Conservation (phyloP, 2,329 filamentous ascomycete species). For the Thermothelomyces thermophilus region DNA sequence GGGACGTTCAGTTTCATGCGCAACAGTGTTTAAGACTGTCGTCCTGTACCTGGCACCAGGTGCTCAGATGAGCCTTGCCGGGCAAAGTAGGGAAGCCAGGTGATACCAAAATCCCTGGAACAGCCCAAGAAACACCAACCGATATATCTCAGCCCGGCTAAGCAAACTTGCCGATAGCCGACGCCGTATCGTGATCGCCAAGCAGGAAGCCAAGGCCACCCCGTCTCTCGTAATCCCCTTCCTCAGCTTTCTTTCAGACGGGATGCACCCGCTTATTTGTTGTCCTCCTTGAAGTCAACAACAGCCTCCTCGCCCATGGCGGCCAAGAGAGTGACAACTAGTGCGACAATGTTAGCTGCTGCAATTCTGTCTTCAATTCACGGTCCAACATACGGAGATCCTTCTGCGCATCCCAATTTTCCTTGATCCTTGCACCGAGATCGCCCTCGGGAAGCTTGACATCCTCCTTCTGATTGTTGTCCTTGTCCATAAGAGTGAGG, state of each 20-base stretch:
- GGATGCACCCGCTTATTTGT: slow-evolving; percentile 32
- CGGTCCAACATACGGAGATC: slow-evolving; percentile 70
- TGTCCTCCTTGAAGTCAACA: slow-evolving; percentile 92
- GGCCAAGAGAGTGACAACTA: slow-evolving; percentile 86
- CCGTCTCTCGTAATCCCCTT: slow-evolving; percentile 2
- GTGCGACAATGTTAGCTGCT: slow-evolving; percentile 21
- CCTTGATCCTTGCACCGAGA: slow-evolving; percentile 73
- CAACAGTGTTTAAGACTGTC: slow-evolving; percentile 27
- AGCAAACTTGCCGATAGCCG: slow-evolving; percentile 13
- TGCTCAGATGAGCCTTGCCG: slow-evolving; percentile 37
- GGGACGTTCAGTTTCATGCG: slow-evolving; percentile 28
- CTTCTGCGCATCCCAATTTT: slow-evolving; percentile 83
- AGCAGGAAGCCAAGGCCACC: slow-evolving; percentile 7
- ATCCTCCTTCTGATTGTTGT: slow-evolving; percentile 86
- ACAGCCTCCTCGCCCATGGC: slow-evolving; percentile 93
- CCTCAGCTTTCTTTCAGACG: neutral
- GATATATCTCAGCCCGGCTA: slow-evolving; percentile 19
- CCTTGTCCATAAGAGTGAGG: slow-evolving; percentile 87
- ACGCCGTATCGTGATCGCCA: slow-evolving; percentile 11
- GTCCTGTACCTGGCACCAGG: slow-evolving; percentile 36
- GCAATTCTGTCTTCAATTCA: neutral
- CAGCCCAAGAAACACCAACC: slow-evolving; percentile 22
- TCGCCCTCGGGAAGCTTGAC: slow-evolving; percentile 90
- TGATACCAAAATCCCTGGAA: slow-evolving; percentile 11
- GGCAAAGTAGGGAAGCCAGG: slow-evolving; percentile 10